phyloP scores from a whole-genome alignment of 768 basidiomycete species.

The Amanita brunnescens region DNA sequence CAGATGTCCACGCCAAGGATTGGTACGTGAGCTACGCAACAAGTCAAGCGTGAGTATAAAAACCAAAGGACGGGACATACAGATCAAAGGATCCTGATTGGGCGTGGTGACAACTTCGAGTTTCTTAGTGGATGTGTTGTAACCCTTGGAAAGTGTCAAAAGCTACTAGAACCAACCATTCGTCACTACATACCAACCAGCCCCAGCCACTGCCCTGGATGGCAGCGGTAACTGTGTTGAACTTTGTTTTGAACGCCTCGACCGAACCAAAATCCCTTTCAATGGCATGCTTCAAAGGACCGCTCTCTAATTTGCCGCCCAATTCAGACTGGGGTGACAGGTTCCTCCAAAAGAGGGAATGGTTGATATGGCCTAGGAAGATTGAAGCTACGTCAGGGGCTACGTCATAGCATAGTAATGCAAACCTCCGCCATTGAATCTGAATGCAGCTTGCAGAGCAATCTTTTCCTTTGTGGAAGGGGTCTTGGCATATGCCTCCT shows the following conservation, averaged over 20 bases:
- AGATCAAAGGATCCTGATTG: conserved; percentile 87
- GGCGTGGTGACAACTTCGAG: conserved; percentile 89
- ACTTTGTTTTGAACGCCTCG: conserved; percentile 75
- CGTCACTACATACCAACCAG: conserved; percentile 62
- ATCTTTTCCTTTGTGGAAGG: conserved; percentile 67
- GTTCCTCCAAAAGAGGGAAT: conserved; percentile 97
- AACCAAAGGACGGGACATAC: conserved; percentile 12
- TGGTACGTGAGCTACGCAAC: conserved; percentile 61
- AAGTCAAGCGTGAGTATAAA: not conserved
- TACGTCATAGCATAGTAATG: conserved; percentile 5
- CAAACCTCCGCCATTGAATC: conserved; percentile 94
- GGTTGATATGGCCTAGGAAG: conserved; percentile 80
- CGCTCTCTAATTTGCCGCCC: conserved; percentile 57
- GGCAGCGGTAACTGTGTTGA: conserved; percentile 82
- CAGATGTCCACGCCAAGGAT: conserved; percentile 97
- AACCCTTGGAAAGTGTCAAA: conserved; percentile 41
- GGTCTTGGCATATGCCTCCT: conserved; percentile 67
- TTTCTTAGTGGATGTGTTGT: conserved; percentile 53
- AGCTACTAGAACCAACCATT: not conserved
- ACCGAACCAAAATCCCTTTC: conserved; percentile 80
- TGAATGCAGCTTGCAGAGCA: conserved; percentile 82
- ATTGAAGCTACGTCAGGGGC: not conserved
- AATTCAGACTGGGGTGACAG: conserved; percentile 62
- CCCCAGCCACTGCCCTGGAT: conserved; percentile 99
- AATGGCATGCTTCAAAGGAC: conserved; percentile 69